phyloP scores from a whole-genome alignment of 306 rosid genomes.

The Gynostemma pentaphyllum region DNA sequence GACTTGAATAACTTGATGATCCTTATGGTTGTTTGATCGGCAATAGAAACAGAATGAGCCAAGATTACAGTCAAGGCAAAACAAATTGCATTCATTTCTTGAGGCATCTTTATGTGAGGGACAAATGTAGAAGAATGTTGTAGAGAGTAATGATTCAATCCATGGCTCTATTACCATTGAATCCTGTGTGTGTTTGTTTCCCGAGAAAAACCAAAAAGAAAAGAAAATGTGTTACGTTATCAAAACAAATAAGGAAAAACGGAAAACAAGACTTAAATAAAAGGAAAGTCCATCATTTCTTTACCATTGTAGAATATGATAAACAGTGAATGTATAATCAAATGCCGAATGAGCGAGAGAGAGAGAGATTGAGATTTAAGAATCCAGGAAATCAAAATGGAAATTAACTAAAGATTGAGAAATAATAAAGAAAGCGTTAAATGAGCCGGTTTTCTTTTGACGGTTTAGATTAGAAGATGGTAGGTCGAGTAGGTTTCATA shows the following conservation, averaged over 20 bases:
- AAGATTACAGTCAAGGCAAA: conserved; percentile 7
- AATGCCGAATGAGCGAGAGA: neutral
- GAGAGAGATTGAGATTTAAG: neutral
- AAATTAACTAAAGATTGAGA: neutral
- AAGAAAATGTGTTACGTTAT: neutral
- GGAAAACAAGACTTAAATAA: neutral
- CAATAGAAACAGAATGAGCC: conserved; percentile 12
- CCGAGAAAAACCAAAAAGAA: neutral
- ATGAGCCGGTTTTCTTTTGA: neutral
- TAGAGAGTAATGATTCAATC: conserved; percentile 5
- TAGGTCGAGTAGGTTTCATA: neutral
- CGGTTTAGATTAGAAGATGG: neutral
- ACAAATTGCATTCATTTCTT: conserved; percentile 14
- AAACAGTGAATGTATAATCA: neutral
- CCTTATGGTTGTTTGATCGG: neutral
- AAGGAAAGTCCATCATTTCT: neutral
- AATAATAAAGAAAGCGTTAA: neutral
- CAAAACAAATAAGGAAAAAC: neutral
- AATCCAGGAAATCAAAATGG: no score
- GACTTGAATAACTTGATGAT: conserved; percentile 15
- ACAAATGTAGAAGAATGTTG: conserved; percentile 9
- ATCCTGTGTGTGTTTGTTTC: neutral
- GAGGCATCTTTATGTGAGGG: conserved; percentile 7
- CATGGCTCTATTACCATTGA: conserved; percentile 8
- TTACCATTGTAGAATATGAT: neutral